Conservation (phyloP, 768 basidiomycete genomes). For the Tricholoma saponaceum region DNA sequence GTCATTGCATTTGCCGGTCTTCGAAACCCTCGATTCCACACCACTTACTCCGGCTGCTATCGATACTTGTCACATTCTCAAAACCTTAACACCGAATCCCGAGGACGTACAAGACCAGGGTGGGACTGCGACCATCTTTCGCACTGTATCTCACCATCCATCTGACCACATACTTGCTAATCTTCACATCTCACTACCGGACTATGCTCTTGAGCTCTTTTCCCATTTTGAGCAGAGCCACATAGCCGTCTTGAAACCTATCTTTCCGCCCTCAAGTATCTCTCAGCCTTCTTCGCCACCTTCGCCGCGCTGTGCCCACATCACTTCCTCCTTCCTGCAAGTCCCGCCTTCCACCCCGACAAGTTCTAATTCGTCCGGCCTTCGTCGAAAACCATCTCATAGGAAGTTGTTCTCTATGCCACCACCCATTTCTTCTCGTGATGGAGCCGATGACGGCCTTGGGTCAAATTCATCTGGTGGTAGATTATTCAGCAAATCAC, state of each 20-base stretch:
- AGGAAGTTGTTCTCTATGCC: conserved; percentile 10
- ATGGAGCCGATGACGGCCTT: conserved; percentile 3
- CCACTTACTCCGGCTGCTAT: conserved; percentile 4
- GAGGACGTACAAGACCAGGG: conserved; percentile 2
- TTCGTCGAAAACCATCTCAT: conserved; percentile 2
- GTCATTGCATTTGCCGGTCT: neutral
- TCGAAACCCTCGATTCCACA: conserved; percentile 5
- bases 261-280: neutral
- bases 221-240: conserved; percentile 13
- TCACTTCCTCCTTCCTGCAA: conserved; percentile 9
- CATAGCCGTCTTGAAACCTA: neutral
- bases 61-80: conserved; percentile 1
- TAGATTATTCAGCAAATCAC: neutral
- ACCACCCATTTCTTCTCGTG: conserved; percentile 13
- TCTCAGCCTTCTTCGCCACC: neutral
- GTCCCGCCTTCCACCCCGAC: conserved; percentile 5
- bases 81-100: neutral
- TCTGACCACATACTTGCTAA: conserved; percentile 4
- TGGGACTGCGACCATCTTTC: conserved; percentile 15
- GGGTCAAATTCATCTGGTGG: conserved; percentile 2
- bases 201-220: conserved; percentile 18
- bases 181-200: conserved; percentile 12
- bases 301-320: neutral
- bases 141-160: neutral
- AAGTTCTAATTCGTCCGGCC: neutral